Evolutionary conservation across 2,329 filamentous ascomycete genomes (phyloP), one percentile per base, ranked within the genome.

Genomic region (Biscogniauxia mediterranea): DNA sequence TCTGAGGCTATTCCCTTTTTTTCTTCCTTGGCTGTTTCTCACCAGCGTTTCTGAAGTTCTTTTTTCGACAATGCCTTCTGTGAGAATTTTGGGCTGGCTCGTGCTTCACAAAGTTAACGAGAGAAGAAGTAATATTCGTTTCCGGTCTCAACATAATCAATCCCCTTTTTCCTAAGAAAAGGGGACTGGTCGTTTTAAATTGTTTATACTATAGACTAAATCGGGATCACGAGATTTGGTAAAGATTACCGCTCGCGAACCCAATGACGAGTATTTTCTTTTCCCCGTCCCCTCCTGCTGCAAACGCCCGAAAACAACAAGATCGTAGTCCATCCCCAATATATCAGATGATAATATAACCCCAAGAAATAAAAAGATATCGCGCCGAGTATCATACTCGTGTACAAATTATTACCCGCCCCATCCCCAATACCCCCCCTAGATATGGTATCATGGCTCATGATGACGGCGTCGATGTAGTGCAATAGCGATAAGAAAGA

Each of bases 141-240:
- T 61, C 57, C 57, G 42, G 61, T 61, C 63, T 62, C 60, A 56
- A 61, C 58, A 58, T 19, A 51, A 46, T 56, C 20, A 56, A 23
- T 15, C 32, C 17, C n/a, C n/a, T 15, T 20, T 19, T 20, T n/a
- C 23, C 23, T 6, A 52, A 58, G 21, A 56, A 54, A 62, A 57
- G 61, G 55, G 66, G 61, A 57, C 61, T 52, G 58, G 64, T 64
- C 63, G 56, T 62, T 56, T 64, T 66, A 20, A 54, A 61, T 58
- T 66, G 53, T 56, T 60, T 61, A 62, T 67, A 68, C 65, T 68
- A 64, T 57, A 57, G 49, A 63, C 64, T 66, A 65, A 25, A 38
- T 23, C 56, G 63, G 52, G 58, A 56, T 11, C 38, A n/a, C 15
- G 7, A 46, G 13, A n/a, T n/a, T n/a, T 5, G 38, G 38, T 46